phyloP scores from a whole-genome alignment of 805 yeast genomes.

The Sugiyamaella marilandica region DNA sequence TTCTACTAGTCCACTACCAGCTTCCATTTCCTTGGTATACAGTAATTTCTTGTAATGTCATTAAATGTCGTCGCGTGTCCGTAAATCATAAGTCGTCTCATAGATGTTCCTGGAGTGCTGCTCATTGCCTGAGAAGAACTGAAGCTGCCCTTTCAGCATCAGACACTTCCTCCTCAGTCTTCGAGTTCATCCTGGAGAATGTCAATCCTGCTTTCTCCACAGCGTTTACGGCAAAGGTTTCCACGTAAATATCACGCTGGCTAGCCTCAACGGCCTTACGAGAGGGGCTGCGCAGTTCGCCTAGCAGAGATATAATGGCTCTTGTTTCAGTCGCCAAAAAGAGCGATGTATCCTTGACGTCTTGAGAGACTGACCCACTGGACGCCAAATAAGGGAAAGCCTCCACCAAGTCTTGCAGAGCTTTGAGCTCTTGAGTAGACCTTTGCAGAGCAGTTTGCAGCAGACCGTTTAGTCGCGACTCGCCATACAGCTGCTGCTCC shows the following conservation, averaged over 20 bases:
- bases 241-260: background rate
- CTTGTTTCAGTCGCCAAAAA: slow-evolving; percentile 4
- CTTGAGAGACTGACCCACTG: background rate
- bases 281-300: background rate
- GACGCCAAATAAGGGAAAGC: slow-evolving; percentile 1
- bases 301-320: background rate
- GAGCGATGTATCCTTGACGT: slow-evolving; percentile 4
- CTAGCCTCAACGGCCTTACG: background rate
- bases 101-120: too few relatives aligned
- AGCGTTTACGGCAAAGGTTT: background rate
- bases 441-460: background rate
- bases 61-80: too few relatives aligned
- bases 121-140: too few relatives aligned
- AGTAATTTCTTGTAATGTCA: too few relatives aligned
- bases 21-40: too few relatives aligned
- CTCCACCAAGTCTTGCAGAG: background rate
- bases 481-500: slow-evolving; percentile 16
- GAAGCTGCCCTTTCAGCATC: background rate
- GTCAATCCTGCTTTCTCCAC: background rate
- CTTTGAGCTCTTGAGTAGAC: slow-evolving; percentile 1
- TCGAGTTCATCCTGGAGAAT: background rate
- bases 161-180: background rate
- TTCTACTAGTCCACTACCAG: too few relatives aligned
- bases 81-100: too few relatives aligned
- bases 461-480: slow-evolving; percentile 5